phyloP scores from a whole-genome alignment of 1,139 yeast genomes.

The Geotrichum australiense region DNA sequence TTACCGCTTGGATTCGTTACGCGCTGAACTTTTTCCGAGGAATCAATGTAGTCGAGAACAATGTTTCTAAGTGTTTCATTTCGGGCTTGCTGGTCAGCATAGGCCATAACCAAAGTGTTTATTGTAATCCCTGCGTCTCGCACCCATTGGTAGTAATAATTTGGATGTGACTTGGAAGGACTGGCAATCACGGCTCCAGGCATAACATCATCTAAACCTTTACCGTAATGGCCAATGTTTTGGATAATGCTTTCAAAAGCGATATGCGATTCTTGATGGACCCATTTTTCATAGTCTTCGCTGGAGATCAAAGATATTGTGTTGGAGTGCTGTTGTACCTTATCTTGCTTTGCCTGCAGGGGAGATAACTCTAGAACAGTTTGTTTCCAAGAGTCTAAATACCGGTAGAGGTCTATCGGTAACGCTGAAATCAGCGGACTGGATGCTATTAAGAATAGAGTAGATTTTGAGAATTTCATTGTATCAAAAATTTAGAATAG shows the following conservation, averaged over 20 bases:
- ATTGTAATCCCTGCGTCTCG: conserved; percentile 85
- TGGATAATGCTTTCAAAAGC: conserved; percentile 50
- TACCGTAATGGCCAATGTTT: conserved; percentile 54
- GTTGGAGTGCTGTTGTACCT: not conserved
- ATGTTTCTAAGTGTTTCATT: conserved; percentile 32
- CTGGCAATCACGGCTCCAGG: conserved; percentile 80
- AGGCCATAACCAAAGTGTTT: conserved; percentile 51
- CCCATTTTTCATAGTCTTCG: conserved; percentile 52
- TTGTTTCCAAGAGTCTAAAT: not conserved
- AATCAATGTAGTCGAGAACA: conserved; percentile 56
- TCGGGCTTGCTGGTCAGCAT: conserved; percentile 37
- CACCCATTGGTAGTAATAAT: conserved; percentile 85
- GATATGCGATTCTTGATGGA: conserved; percentile 42
- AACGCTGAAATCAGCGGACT: not conserved
- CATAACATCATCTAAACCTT: conserved; percentile 39
- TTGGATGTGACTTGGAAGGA: conserved; percentile 61
- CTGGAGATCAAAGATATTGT: conserved; percentile 23
- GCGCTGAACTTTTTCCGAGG: conserved; percentile 56
- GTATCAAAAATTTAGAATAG: too few species aligned
- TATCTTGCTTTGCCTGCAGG: not conserved
- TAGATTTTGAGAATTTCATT: too few species aligned
- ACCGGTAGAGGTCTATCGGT: not conserved
- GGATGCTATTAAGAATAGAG: too few species aligned
- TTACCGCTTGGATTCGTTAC: conserved; percentile 62
- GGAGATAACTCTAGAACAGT: not conserved